Evolutionary conservation across 2,329 filamentous ascomycete genomes (phyloP).

Genomic region (Exophiala sideris): DNA sequence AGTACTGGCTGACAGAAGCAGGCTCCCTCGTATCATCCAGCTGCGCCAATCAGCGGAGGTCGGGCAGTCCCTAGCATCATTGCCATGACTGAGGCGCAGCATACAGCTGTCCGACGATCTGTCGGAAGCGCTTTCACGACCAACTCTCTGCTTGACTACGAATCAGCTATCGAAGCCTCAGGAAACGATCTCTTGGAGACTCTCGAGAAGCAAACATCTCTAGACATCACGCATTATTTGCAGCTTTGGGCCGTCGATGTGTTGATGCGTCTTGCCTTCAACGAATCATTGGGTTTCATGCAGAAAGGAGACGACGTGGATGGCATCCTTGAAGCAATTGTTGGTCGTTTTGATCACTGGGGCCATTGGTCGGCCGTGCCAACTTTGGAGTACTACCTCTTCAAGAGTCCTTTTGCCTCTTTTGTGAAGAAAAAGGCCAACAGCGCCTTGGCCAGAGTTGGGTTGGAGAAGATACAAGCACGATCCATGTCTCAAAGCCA

Average conservation of each 20-base stretch:
- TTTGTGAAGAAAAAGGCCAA: slow-evolving; percentile 61
- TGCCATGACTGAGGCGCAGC: slow-evolving; percentile 10
- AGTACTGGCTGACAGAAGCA: neutral
- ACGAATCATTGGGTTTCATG: slow-evolving; percentile 69
- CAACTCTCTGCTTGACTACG: slow-evolving; percentile 10
- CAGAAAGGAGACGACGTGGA: slow-evolving; percentile 72
- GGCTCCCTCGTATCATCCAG: slow-evolving; percentile 6
- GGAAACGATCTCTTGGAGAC: neutral
- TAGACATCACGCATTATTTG: slow-evolving; percentile 51
- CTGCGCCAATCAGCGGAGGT: slow-evolving; percentile 1
- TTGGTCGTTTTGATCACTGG: slow-evolving; percentile 15
- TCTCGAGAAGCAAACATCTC: neutral
- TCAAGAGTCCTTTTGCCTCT: slow-evolving; percentile 66
- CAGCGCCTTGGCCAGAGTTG: slow-evolving; percentile 61
- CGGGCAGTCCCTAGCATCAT: slow-evolving; percentile 12
- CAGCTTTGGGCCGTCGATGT: slow-evolving; percentile 81
- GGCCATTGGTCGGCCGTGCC: slow-evolving; percentile 8
- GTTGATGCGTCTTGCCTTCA: slow-evolving; percentile 39
- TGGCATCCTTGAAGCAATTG: slow-evolving; percentile 4
- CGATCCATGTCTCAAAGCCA: slow-evolving; percentile 60
- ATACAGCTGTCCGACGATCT: slow-evolving; percentile 9
- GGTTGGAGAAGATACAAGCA: slow-evolving; percentile 64
- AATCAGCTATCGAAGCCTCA: slow-evolving; percentile 6
- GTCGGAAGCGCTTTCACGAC: slow-evolving; percentile 14
- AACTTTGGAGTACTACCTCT: slow-evolving; percentile 46